These are phyloP conservation scores for Hyaloscypha finlandica DNA, from an alignment of 495 filamentous ascomycete species.

Conservation along the genomic window DNA sequence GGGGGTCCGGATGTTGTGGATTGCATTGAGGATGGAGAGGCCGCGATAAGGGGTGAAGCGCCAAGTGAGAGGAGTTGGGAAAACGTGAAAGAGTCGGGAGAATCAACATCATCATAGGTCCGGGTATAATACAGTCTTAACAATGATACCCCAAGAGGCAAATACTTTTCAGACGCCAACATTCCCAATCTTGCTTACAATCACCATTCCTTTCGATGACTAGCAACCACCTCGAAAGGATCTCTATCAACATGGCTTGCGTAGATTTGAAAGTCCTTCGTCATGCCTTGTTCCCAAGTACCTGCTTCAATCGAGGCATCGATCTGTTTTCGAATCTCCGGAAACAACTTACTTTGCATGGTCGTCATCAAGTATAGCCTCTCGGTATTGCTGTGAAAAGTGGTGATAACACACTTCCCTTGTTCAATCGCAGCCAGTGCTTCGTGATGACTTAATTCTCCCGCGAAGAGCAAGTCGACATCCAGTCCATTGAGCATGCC, in stretches of 20 bases:
- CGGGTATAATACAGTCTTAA: not conserved
- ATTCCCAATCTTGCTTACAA: not conserved
- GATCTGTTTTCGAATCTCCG: slow-evolving; percentile 38
- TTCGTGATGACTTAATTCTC: slow-evolving; percentile 91
- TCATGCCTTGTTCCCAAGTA: slow-evolving; percentile 31
- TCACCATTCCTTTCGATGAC: slow-evolving; percentile 26
- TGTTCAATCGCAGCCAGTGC: slow-evolving; percentile 82
- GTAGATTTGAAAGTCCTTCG: slow-evolving; percentile 56
- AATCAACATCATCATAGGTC: slow-evolving; percentile 5
- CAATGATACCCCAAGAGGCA: not conserved
- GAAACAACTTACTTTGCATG: slow-evolving; percentile 58
- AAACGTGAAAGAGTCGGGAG: slow-evolving; percentile 13
- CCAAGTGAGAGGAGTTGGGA: slow-evolving; percentile 26
- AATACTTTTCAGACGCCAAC: not conserved
- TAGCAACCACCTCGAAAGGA: slow-evolving; percentile 52
- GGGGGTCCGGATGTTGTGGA: slow-evolving; percentile 50
- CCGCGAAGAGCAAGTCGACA: slow-evolving; percentile 82
- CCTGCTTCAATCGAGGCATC: slow-evolving; percentile 20
- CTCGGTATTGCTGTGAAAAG: slow-evolving; percentile 87
- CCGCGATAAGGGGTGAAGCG: slow-evolving; percentile 40
- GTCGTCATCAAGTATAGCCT: slow-evolving; percentile 63
- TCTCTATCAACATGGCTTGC: slow-evolving; percentile 82
- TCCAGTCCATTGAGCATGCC: slow-evolving; percentile 68
- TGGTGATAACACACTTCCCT: slow-evolving; percentile 81
- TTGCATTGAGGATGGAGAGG: slow-evolving; percentile 56